Evolutionary conservation across 805 yeast genomes (phyloP).

Genomic region (Nakazawaea wickerhamii): DNA sequence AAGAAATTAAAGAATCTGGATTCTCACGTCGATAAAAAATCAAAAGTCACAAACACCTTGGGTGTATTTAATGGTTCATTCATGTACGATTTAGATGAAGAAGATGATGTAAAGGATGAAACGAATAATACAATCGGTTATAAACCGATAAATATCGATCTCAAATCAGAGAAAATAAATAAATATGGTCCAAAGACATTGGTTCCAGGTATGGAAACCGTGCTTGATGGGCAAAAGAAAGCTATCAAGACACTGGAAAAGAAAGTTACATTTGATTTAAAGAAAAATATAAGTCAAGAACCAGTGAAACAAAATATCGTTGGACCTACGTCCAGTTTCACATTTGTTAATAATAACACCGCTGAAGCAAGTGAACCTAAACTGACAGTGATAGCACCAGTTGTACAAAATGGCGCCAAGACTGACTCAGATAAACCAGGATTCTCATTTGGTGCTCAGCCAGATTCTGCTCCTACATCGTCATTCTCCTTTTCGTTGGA

Average conservation of each 20-base stretch:
- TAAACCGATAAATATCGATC: slow-evolving; percentile 7
- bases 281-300: background rate
- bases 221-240: slow-evolving; percentile 7
- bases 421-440: too few relatives aligned
- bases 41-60: slow-evolving; percentile 6
- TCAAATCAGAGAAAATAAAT: background rate
- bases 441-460: background rate
- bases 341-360: background rate
- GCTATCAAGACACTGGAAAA: background rate
- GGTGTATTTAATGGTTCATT: slow-evolving; percentile 12
- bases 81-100: slow-evolving; percentile 12
- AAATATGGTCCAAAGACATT: slow-evolving; percentile 10
- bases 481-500: background rate
- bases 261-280: background rate
- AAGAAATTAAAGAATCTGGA: background rate
- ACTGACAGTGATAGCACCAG: background rate
- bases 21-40: slow-evolving; percentile 6
- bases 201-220: slow-evolving; percentile 9
- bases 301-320: background rate
- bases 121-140: background rate
- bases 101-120: slow-evolving; percentile 3
- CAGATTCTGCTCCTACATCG: background rate
- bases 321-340: slow-evolving; percentile 9
- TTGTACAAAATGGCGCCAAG: background rate
- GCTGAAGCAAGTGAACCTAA: too few relatives aligned